Percentiles rank a stretch among this genome's conserved stretches.
phyloP scores from a whole-genome alignment of 75 land plant species.

The Chamaecyparis obtusa region DNA sequence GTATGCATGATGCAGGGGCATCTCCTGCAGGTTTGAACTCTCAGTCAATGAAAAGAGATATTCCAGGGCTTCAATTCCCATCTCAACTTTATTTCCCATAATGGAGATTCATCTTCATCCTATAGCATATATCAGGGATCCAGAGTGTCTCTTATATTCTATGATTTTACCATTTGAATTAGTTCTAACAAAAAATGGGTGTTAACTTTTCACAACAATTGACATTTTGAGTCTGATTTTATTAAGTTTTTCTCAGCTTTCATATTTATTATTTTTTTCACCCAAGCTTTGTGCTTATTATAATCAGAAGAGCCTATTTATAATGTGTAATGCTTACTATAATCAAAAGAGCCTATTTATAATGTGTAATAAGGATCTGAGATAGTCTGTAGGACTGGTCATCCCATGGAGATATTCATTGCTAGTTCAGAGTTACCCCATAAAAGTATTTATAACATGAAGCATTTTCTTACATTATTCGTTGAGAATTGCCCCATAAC shows the following conservation, averaged over 20 bases:
- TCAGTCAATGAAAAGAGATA: not conserved
- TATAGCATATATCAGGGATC: not conserved
- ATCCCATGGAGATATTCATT: not conserved
- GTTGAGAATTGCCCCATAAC: not conserved
- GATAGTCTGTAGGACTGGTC: too few relatives aligned
- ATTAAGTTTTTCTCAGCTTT: not conserved
- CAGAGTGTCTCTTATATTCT: not conserved
- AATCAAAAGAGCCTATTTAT: not conserved
- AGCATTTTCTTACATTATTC: not conserved
- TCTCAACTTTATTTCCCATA: not conserved
- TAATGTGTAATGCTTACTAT: not conserved
- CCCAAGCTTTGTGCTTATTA: not conserved
- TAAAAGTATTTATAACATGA: not conserved
- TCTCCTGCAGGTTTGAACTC: not conserved
- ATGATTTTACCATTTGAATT: not conserved
- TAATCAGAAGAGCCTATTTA: not conserved
- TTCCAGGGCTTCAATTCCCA: not conserved
- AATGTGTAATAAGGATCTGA: too few relatives aligned
- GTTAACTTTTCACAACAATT: not conserved
- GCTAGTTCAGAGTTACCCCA: not conserved
- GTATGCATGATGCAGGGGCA: not conserved
- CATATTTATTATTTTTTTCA: not conserved
- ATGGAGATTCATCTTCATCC: not conserved
- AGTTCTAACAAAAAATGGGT: not conserved
- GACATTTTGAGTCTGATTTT: not conserved